Evolutionary conservation across 2,329 filamentous ascomycete genomes (phyloP).

Genomic region (Calcarisporium arbuscula): DNA sequence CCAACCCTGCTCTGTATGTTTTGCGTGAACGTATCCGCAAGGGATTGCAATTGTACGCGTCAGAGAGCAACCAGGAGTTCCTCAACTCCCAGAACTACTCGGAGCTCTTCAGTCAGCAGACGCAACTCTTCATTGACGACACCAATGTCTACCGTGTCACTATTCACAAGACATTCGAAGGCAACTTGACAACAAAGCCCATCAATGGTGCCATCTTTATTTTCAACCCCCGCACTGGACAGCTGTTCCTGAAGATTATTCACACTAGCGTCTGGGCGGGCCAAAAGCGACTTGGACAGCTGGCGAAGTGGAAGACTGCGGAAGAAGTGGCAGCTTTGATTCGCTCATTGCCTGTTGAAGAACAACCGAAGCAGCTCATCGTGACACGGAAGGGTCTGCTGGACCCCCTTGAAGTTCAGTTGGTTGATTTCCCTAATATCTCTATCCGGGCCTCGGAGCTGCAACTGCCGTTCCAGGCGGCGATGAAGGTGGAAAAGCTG

Average conservation of each 20-base stretch:
- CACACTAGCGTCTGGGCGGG: slow-evolving; percentile 99
- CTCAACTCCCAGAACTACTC: slow-evolving; percentile 99
- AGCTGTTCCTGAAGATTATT: slow-evolving; percentile 98
- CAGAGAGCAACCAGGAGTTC: slow-evolving; percentile 98
- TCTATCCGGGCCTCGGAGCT: slow-evolving; percentile 96
- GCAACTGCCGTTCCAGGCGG: slow-evolving; percentile 96
- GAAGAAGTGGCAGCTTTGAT: slow-evolving; percentile 99
- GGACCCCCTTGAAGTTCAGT: slow-evolving; percentile 92
- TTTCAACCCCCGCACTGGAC: slow-evolving; percentile 97
- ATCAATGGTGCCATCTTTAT: slow-evolving; percentile 99
- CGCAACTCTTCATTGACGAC: slow-evolving; percentile 97
- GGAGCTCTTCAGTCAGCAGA: slow-evolving; percentile 97
- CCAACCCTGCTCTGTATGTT: slow-evolving; percentile 93
- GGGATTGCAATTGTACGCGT: slow-evolving; percentile 94
- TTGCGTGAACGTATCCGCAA: slow-evolving; percentile 96
- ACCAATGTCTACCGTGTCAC: slow-evolving; percentile 99
- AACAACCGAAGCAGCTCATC: slow-evolving; percentile 97
- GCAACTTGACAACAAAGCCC: slow-evolving; percentile 96
- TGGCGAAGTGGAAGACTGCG: slow-evolving; percentile 99
- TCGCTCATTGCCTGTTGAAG: slow-evolving; percentile 89
- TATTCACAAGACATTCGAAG: slow-evolving; percentile 99
- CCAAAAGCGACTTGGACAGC: slow-evolving; percentile 95
- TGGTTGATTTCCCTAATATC: slow-evolving; percentile 98
- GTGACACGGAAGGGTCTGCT: slow-evolving; percentile 95
- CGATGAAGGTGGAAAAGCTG: slow-evolving; percentile 99